Percentiles rank a stretch among this genome's conserved stretches.
phyloP scores from a whole-genome alignment of 2,329 filamentous ascomycete species.

The Xylariaceae sp. region DNA sequence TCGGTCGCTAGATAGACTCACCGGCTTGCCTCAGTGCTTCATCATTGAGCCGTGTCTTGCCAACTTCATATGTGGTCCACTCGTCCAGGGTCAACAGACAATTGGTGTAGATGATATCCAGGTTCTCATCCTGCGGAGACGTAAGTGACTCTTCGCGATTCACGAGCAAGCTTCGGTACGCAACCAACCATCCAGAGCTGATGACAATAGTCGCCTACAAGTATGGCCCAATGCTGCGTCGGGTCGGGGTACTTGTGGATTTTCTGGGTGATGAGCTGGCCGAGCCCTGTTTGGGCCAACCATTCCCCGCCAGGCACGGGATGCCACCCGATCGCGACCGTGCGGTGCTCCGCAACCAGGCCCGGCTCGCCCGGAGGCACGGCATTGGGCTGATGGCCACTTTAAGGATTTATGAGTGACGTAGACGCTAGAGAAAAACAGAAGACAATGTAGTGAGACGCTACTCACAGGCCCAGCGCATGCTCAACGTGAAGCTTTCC shows the following conservation, averaged over 20 bases:
- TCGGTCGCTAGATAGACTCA: conserved; percentile 8
- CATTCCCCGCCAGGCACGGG: conserved; percentile 27
- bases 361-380: conserved; percentile 26
- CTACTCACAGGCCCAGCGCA: conserved; percentile 28
- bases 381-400: conserved; percentile 27
- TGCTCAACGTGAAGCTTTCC: conserved; percentile 28
- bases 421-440: no score
- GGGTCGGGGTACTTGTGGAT: conserved; percentile 29
- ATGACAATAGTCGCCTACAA: conserved; percentile 30
- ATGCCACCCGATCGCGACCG: conserved; percentile 29
- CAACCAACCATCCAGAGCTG: conserved; percentile 31
- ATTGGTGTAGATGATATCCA: conserved; percentile 30
- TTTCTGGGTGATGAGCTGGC: conserved; percentile 25
- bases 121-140: conserved; percentile 24
- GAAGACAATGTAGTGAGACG: neutral
- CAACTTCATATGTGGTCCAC: conserved; percentile 28
- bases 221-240: conserved; percentile 30
- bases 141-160: conserved; percentile 14
- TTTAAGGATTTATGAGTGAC: conserved; percentile 21
- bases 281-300: conserved; percentile 26
- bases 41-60: conserved; percentile 29
- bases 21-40: conserved; percentile 30
- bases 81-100: conserved; percentile 12
- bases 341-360: conserved; percentile 12
- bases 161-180: neutral